Base-by-base conservation (phyloP, 306 rosid species). In the Castanea mollissima region DNA sequence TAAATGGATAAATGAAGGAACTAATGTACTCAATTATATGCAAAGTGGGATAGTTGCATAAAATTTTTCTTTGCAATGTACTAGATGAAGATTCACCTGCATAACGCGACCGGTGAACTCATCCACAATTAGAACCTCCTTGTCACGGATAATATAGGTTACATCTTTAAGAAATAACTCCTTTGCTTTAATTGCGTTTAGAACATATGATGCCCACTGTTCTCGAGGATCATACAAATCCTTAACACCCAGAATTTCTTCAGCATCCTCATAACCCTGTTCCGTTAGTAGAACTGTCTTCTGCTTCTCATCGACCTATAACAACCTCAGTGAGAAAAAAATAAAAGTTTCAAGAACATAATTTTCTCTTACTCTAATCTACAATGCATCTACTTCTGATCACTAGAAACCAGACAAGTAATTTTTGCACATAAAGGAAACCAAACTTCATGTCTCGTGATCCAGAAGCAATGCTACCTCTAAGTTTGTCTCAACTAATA, bases 71-170 rank as follows among this genome's bases (percentile, higher is more conserved):
- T 55, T 59, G 18, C 31, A 19, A 73, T n/a, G n/a, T 10, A 58
- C 69, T 64, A 35, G 27, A 31, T 34, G 52, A 44, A 60, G 78
- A 83, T 55, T 56, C 79, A 95, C 99, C 96, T 95, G 99, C 99
- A 95, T 95, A 68, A 95, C 99, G 76, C 99, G 92, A 80, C 99
- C 99, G 41, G 99, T 95, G 84, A 95, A 95, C 85, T 95, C 99
- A 54, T 95, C 99, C 68, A 95, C 99, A 57, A 95, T 95, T 55
- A 95, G 88, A 78, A 95, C 94, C 87, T 92, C 99, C 81, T 88
- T 91, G 74, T 94, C 98, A 29, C 98, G 99, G 76, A 91, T 89
- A 52, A 95, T 95, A 83, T 92, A 95, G 82, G 93, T 95, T 64
- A 95, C 97, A 74, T 95, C 98, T 85, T 83, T 90, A 69, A 95